Evolutionary conservation across 2,329 filamentous ascomycete species (phyloP), one percentile per base, ranked within the genome.

Genomic region (Neopestalotiopsis sp.): DNA sequence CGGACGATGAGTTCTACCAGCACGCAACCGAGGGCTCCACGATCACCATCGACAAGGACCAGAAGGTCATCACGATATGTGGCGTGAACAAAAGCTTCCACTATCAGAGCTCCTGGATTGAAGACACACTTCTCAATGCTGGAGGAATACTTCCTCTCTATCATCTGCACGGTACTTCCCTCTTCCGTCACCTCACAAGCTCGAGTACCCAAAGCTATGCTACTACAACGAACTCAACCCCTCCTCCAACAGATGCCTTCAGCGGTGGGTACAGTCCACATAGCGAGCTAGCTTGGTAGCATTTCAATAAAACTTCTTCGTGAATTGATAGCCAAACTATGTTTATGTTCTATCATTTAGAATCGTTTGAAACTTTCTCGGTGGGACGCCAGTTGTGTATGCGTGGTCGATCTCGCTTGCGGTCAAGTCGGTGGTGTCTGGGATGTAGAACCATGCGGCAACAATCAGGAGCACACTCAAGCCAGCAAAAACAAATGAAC

Each of bases 71-170:
- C 1, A 68, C 73, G 1, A 61, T 80, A 9, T 17, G 20, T 17
- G 45, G 45, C 12, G 73, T 72, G 3, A 75, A 74, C 9, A 17
- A 69, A 58, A 67, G 72, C 7, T 76, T 83, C 68, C 49, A 53
- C 1, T 84, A 84, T 66, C 56, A 75, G 28, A 72, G 84, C 34
- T 81, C 77, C 61, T 67, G 75, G 45, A 81, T 84, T 74, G 82
- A 84, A 72, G 77, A 75, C 49, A 73, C 76, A 64, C 76, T 84
- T 5, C 78, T 77, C 56, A 73, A 78, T 30, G 69, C 77, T 32
- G 80, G 81, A 0, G 81, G 81, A 1, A 78, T 83, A 53, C 20
- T 53, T 17, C 45, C 45, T 17, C 45, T 53, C 17, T 53, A 53
- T 20, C 45, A 53, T 53, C 9, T 53, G 17, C 45, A 53, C 20